Evolutionary conservation across 2,329 filamentous ascomycete genomes (phyloP), one percentile per base, ranked within the genome.

Genomic region (Stachybotrys chartarum): DNA sequence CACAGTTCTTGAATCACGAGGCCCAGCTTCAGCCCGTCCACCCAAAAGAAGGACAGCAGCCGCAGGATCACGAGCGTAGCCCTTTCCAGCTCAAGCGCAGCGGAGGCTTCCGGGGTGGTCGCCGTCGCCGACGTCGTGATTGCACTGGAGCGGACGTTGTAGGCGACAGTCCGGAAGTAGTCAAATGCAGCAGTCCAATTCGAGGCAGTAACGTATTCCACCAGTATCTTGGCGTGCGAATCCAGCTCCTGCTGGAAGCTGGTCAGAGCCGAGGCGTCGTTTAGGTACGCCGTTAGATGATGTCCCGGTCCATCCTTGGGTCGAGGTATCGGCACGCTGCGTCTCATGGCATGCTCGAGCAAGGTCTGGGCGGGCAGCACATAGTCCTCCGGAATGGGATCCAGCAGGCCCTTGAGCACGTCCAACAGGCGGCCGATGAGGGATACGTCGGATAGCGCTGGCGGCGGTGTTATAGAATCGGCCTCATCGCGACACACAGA

Each of bases 1-100:
- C 83, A 85, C 44, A 88, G 74, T 68, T 88, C 85, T 61, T 86
- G 83, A 44, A 88, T 79, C 53, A 88, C 65, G 18, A 81, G 68
- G 45, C 82, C 79, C 14, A 88, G 74, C 68, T 85, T 87, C 50
- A 77, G 74, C 46, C 75, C 76, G 63, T 87, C 84, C 18, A 86
- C 80, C 82, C 83, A 87, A 60, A 85, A 81, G 63, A 80, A 85
- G 16, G 82, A 79, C 30, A 87, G 71, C 39, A 86, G 73, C 44
- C 82, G 78, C 51, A 88, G 68, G 11, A 81, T 74, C 17, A 83
- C 75, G 12, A 86, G 72, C 2, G 79, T 75, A 30, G 69, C 63
- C 57, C 71, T 74, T 58, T 84, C 82, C n/a, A 80, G 77, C 54
- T 83, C 79, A 12, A 72, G 63, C 1, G 68, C 61, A 46, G 74